A percentile compares a stretch with the other conserved stretches of the same genome.
phyloP scores from a whole-genome alignment of 495 filamentous ascomycete species.

The Sphaerosporella brunnea region DNA sequence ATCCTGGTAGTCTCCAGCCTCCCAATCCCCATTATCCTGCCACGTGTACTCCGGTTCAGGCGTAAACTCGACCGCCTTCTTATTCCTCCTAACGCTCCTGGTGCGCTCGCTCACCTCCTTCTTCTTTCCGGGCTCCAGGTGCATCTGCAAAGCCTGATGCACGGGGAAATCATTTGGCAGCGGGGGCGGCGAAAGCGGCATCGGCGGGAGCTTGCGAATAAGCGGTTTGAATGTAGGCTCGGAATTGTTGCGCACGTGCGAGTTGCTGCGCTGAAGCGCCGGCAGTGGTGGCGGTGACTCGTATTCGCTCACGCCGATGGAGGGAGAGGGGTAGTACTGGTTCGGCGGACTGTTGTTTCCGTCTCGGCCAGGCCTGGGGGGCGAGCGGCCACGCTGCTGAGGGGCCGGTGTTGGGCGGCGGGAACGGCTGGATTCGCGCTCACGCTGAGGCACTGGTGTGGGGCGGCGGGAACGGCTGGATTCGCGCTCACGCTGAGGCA shows the following conservation, averaged over 20 bases:
- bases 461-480: too few relatives aligned
- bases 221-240: constrained; percentile 17
- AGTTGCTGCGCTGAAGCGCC: constrained; percentile 10
- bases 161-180: constrained; percentile 24
- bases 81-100: constrained; percentile 4
- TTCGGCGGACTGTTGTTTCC: neutral
- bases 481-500: too few relatives aligned
- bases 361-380: neutral
- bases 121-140: constrained; percentile 19
- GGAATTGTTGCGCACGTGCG: constrained; percentile 17
- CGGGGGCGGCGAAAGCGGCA: constrained; percentile 21
- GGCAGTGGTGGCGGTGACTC: constrained; percentile 11
- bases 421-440: neutral
- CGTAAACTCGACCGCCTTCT: constrained; percentile 11
- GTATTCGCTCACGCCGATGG: neutral
- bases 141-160: constrained; percentile 22
- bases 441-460: too few relatives aligned
- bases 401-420: too few relatives aligned
- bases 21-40: neutral
- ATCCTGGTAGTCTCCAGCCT: neutral
- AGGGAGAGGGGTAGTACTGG: neutral
- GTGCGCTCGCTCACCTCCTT: neutral
- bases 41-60: neutral
- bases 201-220: constrained; percentile 23
- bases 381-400: neutral